Evolutionary conservation across 768 basidiomycete genomes (phyloP), one percentile per base, ranked within the genome.

Genomic region (Hericium alpestre): DNA sequence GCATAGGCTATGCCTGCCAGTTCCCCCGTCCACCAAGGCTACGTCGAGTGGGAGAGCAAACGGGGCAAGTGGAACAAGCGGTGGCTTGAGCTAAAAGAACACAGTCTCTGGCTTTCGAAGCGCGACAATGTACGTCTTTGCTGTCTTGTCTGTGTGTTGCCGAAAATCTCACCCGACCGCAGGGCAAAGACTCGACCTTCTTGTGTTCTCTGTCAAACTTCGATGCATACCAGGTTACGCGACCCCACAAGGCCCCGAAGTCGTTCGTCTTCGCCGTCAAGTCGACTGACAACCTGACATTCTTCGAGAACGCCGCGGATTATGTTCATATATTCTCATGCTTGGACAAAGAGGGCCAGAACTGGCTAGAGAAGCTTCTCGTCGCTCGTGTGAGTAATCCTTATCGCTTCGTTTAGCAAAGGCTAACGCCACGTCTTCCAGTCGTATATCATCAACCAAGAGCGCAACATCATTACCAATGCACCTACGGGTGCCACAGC

Each of bases 21-120:
- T 57, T 72, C 74, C 22, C 75, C 77, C 52, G 68, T 62, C 3
- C 64, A 72, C 59, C 72, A 77, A 41, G 78, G 86, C 6, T 93
- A 84, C 65, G 82, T 97, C 23, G 90, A 97, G 68, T 89, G 84
- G 80, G 91, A 95, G 73, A 76, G 75, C 48, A 97, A 95, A 72
- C 82, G 86, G 58, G 93, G 93, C 38, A 96, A 96, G 70, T 99
- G 95, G 96, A 86, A 76, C 56, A 97, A 97, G 71, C 81, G 92
- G 38, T 94, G 86, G 82, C 75, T 99, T 66, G 83, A 86, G 64
- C 79, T 96, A 23, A 79, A 90, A 51, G 92, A 94, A 65, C 90
- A 94, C 61, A 80, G 82, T 58, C 66, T 98, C 55, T 95, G 85
- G 79, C 67, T 95, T 39, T 86, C 90, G 32, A 98, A 97, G 71